Evolutionary conservation across 805 yeast species (phyloP), one percentile per base, ranked within the genome.

Genomic region (Schwanniomyces occidentalis): DNA sequence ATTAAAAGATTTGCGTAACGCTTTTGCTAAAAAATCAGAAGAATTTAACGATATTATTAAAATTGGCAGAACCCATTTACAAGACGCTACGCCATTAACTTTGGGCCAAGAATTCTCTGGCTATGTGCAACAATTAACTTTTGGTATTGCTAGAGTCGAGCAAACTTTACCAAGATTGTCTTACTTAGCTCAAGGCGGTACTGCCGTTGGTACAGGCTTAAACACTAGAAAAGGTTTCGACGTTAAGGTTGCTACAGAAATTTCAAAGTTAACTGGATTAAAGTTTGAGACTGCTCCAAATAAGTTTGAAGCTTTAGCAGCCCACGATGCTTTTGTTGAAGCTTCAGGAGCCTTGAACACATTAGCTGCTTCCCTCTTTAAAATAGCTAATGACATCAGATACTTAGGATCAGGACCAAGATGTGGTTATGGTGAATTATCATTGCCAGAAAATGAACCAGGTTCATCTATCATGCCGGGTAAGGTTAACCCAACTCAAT

Each of bases 381-480:
- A 62, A 52, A 62, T 62, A 32, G 65, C 69, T 40, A 60, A 62
- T 45, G 69, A 62, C 41, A 60, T 62, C 43, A 50, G 69, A 44
- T 62, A 62, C 54, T 53, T 62, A 44, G 69, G 69, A 16, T 58
- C 64, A 6, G 69, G 69, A 30, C 69, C 69, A 20, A 52, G 69
- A 49, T 62, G 69, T 45, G 69, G 69, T 13, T 62, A 62, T 48
- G 69, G 69, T 6, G 69, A 62, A 46, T 58, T 62, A 45, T 44
- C 61, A 13, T 54, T 62, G 41, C 69, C 69, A 10, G 67, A 61
- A 42, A 61, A 61, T 42, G 69, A 62, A 41, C 69, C 69, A 7
- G 69, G 69, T 32, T 62, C 67, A 37, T 58, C 65, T n/a, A 62
- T 62, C 40, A 62, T 62, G 69, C 69, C 69, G 6, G 69, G 69